Conservation (phyloP, 345 rosid species). For the Mangifera indica region DNA sequence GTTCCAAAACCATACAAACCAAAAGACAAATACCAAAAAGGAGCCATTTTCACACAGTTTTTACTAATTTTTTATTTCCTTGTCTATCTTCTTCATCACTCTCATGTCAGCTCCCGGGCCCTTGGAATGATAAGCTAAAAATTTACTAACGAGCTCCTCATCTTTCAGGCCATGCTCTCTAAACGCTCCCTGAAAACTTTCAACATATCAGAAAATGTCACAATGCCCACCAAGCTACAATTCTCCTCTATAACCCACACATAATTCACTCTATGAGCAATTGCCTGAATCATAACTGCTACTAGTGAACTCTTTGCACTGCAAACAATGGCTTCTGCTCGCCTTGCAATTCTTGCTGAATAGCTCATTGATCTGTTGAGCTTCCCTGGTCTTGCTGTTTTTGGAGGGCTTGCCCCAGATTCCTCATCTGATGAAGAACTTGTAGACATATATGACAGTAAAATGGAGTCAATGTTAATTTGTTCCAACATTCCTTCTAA, state of each 20-base stretch:
- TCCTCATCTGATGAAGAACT: slow-evolving; percentile 78
- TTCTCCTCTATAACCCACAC: slow-evolving; percentile 87
- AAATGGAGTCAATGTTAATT: slow-evolving; percentile 26
- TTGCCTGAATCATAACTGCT: slow-evolving; percentile 92
- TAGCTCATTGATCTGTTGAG: slow-evolving; percentile 60
- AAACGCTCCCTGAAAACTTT: slow-evolving; percentile 64
- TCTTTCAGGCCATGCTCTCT: slow-evolving; percentile 26
- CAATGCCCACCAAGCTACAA: slow-evolving; percentile 72
- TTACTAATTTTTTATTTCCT: neutral
- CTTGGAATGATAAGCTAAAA: slow-evolving; percentile 18
- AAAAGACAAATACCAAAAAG: neutral
- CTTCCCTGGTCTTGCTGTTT: slow-evolving; percentile 30
- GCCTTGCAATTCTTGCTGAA: slow-evolving; percentile 72
- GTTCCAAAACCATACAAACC: neutral
- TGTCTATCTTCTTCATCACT: slow-evolving; percentile 10
- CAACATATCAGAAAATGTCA: slow-evolving; percentile 64
- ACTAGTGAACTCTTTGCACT: slow-evolving; percentile 69
- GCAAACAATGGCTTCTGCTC: slow-evolving; percentile 78
- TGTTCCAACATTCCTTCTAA: slow-evolving; percentile 52
- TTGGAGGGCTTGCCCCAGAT: slow-evolving; percentile 17
- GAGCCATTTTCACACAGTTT: slow-evolving; percentile 19
- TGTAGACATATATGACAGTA: slow-evolving; percentile 26
- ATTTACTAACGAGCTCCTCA: slow-evolving; percentile 1
- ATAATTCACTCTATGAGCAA: slow-evolving; percentile 71
- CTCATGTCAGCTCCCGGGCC: slow-evolving; percentile 15